Evolutionary conservation across 306 rosid species (phyloP), one percentile per base, ranked within the genome.

Genomic region (Ziziphus jujuba): DNA sequence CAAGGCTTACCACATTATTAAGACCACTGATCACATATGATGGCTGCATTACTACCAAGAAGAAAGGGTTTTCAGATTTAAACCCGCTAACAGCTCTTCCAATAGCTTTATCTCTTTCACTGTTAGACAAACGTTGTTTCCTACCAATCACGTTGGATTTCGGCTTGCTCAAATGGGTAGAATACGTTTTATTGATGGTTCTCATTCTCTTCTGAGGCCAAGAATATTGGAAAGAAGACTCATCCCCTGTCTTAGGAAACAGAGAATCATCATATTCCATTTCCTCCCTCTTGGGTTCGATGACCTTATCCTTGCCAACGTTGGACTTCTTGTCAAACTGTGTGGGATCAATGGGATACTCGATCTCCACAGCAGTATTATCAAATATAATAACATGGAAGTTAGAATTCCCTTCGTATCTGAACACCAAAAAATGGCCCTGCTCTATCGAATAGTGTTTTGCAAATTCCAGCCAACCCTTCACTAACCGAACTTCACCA

Each of bases 371-470:
- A 12, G 66, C 34, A 31, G 47, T 72, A 12, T 2, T 9, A 15
- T 80, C 85, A 54, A 72, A 72, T 24, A 80, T 66, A 31, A 38
- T 2, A 36, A 77, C 74, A 14, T 14, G 28, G 8, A 81, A 81
- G 9, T 43, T 3, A 34, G 73, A 76, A 5, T 76, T 59, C 35
- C 71, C 79, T 24, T 59, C 59, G 17, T 76, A 69, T 63, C 63
- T 52, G 10, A 76, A 76, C 7, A 17, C 22, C 1, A 81, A 20
- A 0, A 64, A 20, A 53, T 59, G 25, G 5, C 79, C 74, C 2
- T 0, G 7, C 9, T 8, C 23, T 6, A 81, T 5, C 4, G 67
- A 65, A 36, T 65, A 54, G 19, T 58, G 67, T 10, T 16, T 2
- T 0, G 33, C 40, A 48, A 81, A 81, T 2, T 61, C 52, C 31